Evolutionary conservation across 306 rosid species (phyloP), one percentile per base, ranked within the genome.

Genomic region (Citrullus amarus): DNA sequence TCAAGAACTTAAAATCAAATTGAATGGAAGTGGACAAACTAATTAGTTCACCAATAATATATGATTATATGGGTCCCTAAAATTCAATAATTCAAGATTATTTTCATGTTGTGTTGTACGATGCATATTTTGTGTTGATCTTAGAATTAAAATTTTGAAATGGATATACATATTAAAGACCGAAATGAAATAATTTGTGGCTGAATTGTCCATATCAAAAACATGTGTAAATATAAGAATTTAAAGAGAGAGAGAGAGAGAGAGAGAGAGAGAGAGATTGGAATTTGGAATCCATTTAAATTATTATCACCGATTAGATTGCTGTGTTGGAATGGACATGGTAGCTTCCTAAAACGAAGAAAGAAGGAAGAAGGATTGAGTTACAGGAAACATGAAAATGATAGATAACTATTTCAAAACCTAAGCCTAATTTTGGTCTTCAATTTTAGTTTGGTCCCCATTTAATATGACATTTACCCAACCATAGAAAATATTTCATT

Each of bases 391-490:
- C 74, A 68, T 41, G 74, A 68, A n/a, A 41, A 41, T 18, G 74
- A 68, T n/a, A 69, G 17, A 69, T 43, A 69, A 69, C 75, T 69
- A 44, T 69, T 36, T 48, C 54, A 13, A 66, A 66, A 22, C 75
- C 55, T 68, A n/a, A n/a, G 54, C 54, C 15, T 10, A 59, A 28
- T 48, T 48, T 20, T 71, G 20, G 75, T 69, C 18, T 20, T 69
- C 28, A 6, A 48, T 25, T 71, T 43, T 70, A 39, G 17, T 69
- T 69, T 46, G 77, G 77, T 71, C 77, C 75, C 77, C 76, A 48
- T 71, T 71, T 28, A 48, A 25, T 48, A 71, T 71, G 77, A 71
- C 77, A 71, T 25, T 48, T 71, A 71, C 59, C 77, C 59, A 48
- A 71, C 41, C 22, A 28, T 20, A 18, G 50, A 71, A 70, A 71